Evolutionary conservation across 139 green algal species (phyloP).

Genomic region (Chlorella vulgaris): DNA sequence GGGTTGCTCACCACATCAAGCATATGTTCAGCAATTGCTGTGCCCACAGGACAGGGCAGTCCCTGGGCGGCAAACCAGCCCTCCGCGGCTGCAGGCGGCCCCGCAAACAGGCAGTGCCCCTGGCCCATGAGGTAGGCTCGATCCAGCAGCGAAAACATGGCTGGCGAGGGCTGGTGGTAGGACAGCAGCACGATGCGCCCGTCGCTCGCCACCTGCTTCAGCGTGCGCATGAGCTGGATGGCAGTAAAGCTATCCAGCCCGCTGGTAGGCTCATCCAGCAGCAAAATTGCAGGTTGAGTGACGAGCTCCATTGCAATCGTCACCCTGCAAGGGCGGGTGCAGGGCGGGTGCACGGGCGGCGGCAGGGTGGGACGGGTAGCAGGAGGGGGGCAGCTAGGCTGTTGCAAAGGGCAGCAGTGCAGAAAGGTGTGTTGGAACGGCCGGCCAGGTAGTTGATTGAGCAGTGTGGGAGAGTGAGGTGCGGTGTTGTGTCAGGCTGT

Average conservation of each 20-base stretch:
- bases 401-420: not conserved
- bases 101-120: slow-evolving; percentile 64
- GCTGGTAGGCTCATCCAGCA: slow-evolving; percentile 62
- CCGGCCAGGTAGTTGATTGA: no score
- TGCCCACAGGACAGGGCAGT: slow-evolving; percentile 45
- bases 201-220: slow-evolving; percentile 53
- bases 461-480: no score
- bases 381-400: not conserved
- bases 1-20: slow-evolving; percentile 49
- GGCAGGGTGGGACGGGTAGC: not conserved
- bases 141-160: slow-evolving; percentile 73
- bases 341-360: not conserved
- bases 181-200: slow-evolving; percentile 76
- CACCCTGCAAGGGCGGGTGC: slow-evolving; percentile 39
- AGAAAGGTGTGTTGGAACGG: no score
- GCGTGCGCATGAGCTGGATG: slow-evolving; percentile 60
- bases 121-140: slow-evolving; percentile 63
- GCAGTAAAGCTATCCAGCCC: slow-evolving; percentile 78
- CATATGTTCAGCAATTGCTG: slow-evolving; percentile 58
- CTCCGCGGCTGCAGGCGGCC: slow-evolving; percentile 36
- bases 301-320: slow-evolving; percentile 83
- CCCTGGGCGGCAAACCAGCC: slow-evolving; percentile 36
- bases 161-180: slow-evolving; percentile 79
- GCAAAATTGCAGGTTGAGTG: slow-evolving; percentile 50
- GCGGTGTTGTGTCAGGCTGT: no score